phyloP scores from a whole-genome alignment of 305 asterid genomes.

The Ajuga reptans region DNA sequence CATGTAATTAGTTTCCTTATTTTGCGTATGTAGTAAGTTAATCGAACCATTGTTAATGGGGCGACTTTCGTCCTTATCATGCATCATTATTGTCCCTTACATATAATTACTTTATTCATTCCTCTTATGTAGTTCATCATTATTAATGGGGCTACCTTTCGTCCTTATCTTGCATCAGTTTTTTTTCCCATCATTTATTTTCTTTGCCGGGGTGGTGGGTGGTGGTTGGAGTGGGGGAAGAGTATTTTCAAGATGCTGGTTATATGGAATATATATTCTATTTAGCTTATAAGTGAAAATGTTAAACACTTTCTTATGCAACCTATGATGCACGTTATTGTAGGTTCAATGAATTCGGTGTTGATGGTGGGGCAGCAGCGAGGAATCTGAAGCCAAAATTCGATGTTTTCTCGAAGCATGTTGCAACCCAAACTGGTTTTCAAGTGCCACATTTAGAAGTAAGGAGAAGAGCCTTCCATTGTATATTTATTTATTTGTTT shows the following conservation, averaged over 20 bases:
- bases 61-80: no score
- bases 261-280: neutral
- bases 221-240: no score
- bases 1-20: neutral
- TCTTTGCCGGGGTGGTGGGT: no score
- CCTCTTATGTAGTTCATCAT: no score
- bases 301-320: conserved; percentile 13
- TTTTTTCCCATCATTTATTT: no score
- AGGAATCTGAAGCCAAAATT: conserved; percentile 55
- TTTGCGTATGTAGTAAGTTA: no score
- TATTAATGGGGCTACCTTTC: no score
- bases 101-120: no score
- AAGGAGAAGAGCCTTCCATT: conserved; percentile 22
- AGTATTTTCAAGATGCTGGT: neutral
- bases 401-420: conserved; percentile 50
- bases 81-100: no score
- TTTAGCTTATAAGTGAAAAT: neutral
- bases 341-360: conserved; percentile 71
- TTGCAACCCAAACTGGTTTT: conserved; percentile 48
- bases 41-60: no score
- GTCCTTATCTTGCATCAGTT: no score
- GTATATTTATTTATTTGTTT: no score
- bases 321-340: neutral
- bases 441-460: conserved; percentile 66
- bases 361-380: conserved; percentile 79